These are phyloP conservation scores for Echinochloa phyllopogon DNA, from an alignment of 176 grass and related monocot genomes.

Conservation along the genomic window DNA sequence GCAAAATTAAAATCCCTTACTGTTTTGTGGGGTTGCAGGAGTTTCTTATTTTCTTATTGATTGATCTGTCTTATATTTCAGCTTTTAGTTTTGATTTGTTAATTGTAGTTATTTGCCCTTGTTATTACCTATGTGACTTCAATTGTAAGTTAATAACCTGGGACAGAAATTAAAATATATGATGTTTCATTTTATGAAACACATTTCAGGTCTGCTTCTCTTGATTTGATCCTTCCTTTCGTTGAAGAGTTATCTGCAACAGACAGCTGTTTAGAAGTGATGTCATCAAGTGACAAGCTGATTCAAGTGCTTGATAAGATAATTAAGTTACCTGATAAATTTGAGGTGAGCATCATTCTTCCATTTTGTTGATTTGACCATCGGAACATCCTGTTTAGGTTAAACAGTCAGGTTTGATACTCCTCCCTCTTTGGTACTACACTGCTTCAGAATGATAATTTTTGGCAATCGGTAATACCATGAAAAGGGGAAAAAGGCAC, in stretches of 20 bases:
- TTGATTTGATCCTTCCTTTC: slow-evolving; percentile 74
- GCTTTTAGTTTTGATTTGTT: slow-evolving; percentile 15
- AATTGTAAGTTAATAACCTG: slow-evolving; percentile 28
- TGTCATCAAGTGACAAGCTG: slow-evolving; percentile 66
- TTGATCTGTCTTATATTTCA: slow-evolving; percentile 27
- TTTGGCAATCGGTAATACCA: background rate
- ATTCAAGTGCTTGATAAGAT: slow-evolving; percentile 62
- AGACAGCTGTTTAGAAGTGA: slow-evolving; percentile 63
- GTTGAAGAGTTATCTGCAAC: slow-evolving; percentile 78
- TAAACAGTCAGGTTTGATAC: background rate
- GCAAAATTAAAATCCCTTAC: slow-evolving; percentile 17
- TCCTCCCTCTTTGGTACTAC: slow-evolving; percentile 12
- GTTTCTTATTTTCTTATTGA: slow-evolving; percentile 33
- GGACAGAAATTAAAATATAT: slow-evolving; percentile 4
- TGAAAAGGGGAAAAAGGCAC: background rate
- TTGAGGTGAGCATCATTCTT: slow-evolving; percentile 66
- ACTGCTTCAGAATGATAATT: slow-evolving; percentile 10
- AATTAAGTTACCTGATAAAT: slow-evolving; percentile 86
- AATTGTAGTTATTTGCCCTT: slow-evolving; percentile 2
- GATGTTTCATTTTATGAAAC: slow-evolving; percentile 21
- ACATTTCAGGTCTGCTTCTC: slow-evolving; percentile 59
- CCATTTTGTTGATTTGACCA: slow-evolving; percentile 38
- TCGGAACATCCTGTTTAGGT: background rate
- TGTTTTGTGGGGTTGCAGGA: slow-evolving; percentile 28
- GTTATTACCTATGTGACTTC: background rate